Conservation (phyloP, 1,284 basidiomycete genomes). For the Apiotrichum brassicae region DNA sequence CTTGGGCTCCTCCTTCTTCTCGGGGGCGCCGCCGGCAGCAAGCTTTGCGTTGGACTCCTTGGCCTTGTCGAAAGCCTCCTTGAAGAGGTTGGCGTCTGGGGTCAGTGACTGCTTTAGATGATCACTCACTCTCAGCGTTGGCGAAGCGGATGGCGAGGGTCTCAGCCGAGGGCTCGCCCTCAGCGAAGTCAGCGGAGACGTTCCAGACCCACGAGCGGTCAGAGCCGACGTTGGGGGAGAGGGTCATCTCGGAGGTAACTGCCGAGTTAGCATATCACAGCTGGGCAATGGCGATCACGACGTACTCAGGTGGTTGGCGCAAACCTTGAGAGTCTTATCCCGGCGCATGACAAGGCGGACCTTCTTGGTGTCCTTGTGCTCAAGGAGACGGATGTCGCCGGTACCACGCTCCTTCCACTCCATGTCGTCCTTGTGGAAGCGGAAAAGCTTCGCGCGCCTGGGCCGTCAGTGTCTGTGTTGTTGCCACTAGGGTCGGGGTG, state of each 20-base stretch:
- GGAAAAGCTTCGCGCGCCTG: constrained; percentile 98
- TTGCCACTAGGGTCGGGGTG: neutral
- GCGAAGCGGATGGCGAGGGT: constrained; percentile 98
- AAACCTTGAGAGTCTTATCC: constrained; percentile 99
- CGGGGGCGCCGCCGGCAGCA: constrained; percentile 39
- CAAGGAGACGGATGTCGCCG: constrained; percentile 78
- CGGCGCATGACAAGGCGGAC: constrained; percentile 97
- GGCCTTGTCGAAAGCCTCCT: constrained; percentile 75
- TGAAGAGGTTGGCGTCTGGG: constrained; percentile 79
- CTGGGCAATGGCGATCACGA: too few species aligned
- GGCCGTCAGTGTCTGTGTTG: neutral
- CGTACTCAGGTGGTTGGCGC: constrained; percentile 94
- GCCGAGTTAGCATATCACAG: too few species aligned
- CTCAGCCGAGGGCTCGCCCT: constrained; percentile 79
- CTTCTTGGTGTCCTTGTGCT: constrained; percentile 84
- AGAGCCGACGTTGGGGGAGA: constrained; percentile 97
- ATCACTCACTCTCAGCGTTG: constrained; percentile 81
- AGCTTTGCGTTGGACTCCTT: constrained; percentile 60
- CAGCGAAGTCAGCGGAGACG: constrained; percentile 90
- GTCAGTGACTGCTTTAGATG: neutral
- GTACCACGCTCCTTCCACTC: constrained; percentile 92
- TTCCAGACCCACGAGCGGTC: constrained; percentile 99
- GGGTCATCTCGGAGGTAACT: constrained; percentile 88
- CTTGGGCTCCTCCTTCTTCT: constrained; percentile 30
- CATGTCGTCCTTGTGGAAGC: constrained; percentile 70